These are phyloP conservation scores for Cladophialophora immunda DNA, from an alignment of 2,329 filamentous ascomycete genomes.

Conservation along the genomic window DNA sequence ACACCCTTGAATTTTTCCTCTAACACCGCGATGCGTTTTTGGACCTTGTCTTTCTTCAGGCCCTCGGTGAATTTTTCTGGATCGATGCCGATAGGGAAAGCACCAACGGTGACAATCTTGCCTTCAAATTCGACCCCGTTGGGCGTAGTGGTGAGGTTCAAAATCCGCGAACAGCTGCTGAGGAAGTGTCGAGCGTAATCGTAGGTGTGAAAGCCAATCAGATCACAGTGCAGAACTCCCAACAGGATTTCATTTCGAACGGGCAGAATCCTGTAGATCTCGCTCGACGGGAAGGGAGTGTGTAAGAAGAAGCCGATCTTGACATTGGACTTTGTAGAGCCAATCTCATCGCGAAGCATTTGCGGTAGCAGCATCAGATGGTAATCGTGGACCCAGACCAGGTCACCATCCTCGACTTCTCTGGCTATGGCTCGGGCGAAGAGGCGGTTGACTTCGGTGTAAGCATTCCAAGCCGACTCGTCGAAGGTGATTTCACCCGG, in stretches of 20 bases:
- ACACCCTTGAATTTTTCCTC: constrained; percentile 93
- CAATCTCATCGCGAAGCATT: constrained; percentile 92
- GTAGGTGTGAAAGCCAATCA: constrained; percentile 98
- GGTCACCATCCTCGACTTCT: constrained; percentile 89
- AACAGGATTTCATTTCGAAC: constrained; percentile 88
- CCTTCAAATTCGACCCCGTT: constrained; percentile 92
- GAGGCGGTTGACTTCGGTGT: constrained; percentile 88
- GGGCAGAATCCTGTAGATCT: constrained; percentile 95
- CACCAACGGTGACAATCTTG: constrained; percentile 88
- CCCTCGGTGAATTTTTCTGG: constrained; percentile 95
- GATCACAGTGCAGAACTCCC: constrained; percentile 89
- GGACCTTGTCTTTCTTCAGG: constrained; percentile 82
- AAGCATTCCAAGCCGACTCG: constrained; percentile 91
- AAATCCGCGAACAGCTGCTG: constrained; percentile 92
- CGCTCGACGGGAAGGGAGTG: constrained; percentile 94
- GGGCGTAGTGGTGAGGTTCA: constrained; percentile 77
- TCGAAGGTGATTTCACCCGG: constrained; percentile 98
- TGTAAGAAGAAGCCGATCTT: constrained; percentile 99
- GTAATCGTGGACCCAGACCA: constrained; percentile 99
- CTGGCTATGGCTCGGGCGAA: constrained; percentile 89
- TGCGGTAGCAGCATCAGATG: constrained; percentile 96
- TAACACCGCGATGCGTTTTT: constrained; percentile 84
- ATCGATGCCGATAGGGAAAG: constrained; percentile 97
- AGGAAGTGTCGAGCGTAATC: constrained; percentile 98
- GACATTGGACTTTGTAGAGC: constrained; percentile 82